Evolutionary conservation across 805 yeast species (phyloP).

Genomic region (Hanseniaspora pseudoguilliermondii): DNA sequence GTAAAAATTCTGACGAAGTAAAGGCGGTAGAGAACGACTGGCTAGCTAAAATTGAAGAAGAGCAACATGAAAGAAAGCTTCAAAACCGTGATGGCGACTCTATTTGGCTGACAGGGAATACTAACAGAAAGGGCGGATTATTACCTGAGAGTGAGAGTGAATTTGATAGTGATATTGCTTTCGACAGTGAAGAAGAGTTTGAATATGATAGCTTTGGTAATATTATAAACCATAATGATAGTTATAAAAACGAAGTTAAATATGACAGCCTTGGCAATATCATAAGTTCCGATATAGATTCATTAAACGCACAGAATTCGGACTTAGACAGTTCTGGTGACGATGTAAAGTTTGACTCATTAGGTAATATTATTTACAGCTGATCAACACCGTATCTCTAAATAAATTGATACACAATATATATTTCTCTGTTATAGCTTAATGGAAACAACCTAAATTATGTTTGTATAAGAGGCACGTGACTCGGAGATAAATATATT

Average conservation of each 20-base stretch:
- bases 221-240: conserved; percentile 9
- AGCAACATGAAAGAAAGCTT: conserved; percentile 48
- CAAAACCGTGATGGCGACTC: conserved; percentile 40
- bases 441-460: too few relatives aligned
- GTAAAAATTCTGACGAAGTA: conserved; percentile 71
- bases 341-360: conserved; percentile 19
- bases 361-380: conserved; percentile 19
- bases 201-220: conserved; percentile 20
- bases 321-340: neutral
- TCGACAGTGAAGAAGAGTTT: conserved; percentile 12
- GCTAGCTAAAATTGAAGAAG: conserved; percentile 55
- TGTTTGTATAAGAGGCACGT: too few relatives aligned
- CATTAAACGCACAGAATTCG: neutral
- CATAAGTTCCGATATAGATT: conserved; percentile 14
- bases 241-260: conserved; percentile 14
- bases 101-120: conserved; percentile 67
- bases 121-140: conserved; percentile 37
- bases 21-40: conserved; percentile 60
- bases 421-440: too few relatives aligned
- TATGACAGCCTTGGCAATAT: conserved; percentile 19
- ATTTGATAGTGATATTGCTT: neutral
- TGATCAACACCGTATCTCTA: neutral
- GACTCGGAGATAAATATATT: too few relatives aligned
- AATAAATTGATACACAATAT: too few relatives aligned
- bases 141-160: neutral